Conservation (phyloP, 345 rosid genomes). For the Rubroshorea leprosula region DNA sequence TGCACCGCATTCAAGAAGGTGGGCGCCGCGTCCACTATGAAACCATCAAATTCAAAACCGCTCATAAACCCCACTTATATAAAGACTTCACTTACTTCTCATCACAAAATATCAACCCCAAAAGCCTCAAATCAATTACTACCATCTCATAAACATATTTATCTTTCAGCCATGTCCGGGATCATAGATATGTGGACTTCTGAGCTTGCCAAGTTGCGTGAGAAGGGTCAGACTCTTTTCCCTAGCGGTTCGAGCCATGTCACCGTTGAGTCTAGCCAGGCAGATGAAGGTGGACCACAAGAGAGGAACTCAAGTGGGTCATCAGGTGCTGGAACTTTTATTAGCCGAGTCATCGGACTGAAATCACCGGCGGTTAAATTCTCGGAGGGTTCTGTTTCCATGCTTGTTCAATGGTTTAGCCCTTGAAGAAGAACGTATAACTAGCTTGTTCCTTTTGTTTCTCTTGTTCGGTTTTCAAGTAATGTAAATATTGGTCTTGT, state of each 20-base stretch:
- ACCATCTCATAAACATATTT: neutral
- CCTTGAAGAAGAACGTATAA: too few relatives aligned
- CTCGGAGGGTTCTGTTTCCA: too few relatives aligned
- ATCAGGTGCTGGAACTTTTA: neutral
- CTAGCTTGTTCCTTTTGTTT: too few relatives aligned
- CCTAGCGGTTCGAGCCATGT: conserved; percentile 11
- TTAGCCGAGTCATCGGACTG: neutral
- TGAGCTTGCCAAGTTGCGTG: conserved; percentile 31
- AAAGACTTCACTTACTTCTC: neutral
- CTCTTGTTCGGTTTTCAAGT: too few relatives aligned
- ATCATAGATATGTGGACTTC: conserved; percentile 42
- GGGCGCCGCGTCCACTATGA: too few relatives aligned
- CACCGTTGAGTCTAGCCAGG: neutral
- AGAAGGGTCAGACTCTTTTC: conserved; percentile 27
- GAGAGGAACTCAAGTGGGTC: neutral
- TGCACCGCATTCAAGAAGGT: too few relatives aligned
- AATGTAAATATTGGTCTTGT: too few relatives aligned
- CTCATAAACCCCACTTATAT: too few relatives aligned
- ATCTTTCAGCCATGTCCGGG: conserved; percentile 36
- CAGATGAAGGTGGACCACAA: neutral
- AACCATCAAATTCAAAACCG: too few relatives aligned
- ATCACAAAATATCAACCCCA: neutral
- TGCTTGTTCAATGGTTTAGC: too few relatives aligned
- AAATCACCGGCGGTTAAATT: too few relatives aligned
- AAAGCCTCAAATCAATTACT: neutral